Evolutionary conservation across 768 basidiomycete species (phyloP), one percentile per base, ranked within the genome.

Genomic region (Kwoniella heveanensis): DNA sequence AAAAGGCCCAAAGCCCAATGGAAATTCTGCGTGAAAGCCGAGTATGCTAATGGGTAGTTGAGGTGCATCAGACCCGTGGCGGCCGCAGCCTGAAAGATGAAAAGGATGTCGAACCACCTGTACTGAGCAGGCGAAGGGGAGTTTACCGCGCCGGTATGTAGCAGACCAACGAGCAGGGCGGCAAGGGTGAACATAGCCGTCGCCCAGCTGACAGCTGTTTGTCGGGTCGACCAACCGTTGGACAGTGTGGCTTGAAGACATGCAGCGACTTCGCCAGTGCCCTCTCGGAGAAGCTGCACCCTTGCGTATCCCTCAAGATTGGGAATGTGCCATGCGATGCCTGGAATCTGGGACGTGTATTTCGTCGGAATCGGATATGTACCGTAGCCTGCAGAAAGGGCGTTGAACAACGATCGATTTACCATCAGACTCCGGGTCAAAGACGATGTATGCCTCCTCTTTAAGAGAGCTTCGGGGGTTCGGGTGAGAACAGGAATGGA

Each of bases 201-300:
- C 1, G 85, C 82, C 90, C 91, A 95, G 69, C 87, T 85, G 13
- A 92, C 93, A 15, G 85, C 85, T 12, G 82, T 77, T 76, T 90
- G 90, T 63, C 86, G 86, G 0, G 87, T 85, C 0, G 92, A 90
- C 85, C 88, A 88, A 10, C 94, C 94, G 76, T 99, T 99, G 19
- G 91, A 88, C 12, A 97, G 82, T 1, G 92, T 94, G 19, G 92
- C 86, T 79, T 94, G 92, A 8, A 99, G 85, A 72, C 95, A 99
- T 0, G 92, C 91, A 57, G 88, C 90, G 65, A 90, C 83, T 8
- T 86, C 77, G 52, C 89, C 88, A 5, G 90, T 90, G 53, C 82
- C 81, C 30, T 86, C 84, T 65, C 90, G 86, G 1, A 82, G 85
- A 44, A 95, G 83, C 5, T 87, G 85, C 57, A 97, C 81, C 70